Evolutionary conservation across 345 rosid species (phyloP), one percentile per base, ranked within the genome.

Genomic region (Eucalyptus globulus): DNA sequence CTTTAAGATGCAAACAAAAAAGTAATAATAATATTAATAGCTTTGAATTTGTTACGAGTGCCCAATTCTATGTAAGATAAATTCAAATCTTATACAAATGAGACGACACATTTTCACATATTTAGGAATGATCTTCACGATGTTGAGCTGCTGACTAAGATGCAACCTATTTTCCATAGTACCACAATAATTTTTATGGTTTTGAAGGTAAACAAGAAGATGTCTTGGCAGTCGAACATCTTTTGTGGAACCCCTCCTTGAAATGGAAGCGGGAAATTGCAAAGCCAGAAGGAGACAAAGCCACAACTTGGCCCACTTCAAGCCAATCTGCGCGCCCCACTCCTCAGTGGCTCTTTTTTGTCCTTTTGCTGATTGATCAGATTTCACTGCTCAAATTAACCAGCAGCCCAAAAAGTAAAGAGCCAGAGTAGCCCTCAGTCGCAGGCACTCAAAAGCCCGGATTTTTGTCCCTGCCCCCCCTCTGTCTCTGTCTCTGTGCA

Each of bases 31-130:
- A n/a, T 14, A 16, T n/a, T 3, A 8, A 15, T 65, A 8, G 4
- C 0, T 4, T n/a, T 65, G 0, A 3, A 8, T 65, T 65, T 65
- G 6, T n/a, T 3, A n/a, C 0, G 6, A n/a, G 6, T 0, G 0
- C 3, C 15, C 8, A 13, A 27, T 12, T 14, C 4, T 11, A 29
- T 0, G 29, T 27, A 13, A n/a, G 21, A 14, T 0, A 6, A n/a
- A 65, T 69, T 69, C 0, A 7, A 34, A 1, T 69, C 19, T 17
- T 72, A 6, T 34, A 11, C 1, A 2, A 12, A 62, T 6, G 34
- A 62, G 34, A 27, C 4, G 9, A 62, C 17, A 29, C 69, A 29
- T 27, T 13, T 62, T 62, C 69, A 29, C 8, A 29, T 62, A 56
- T 56, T 9, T 56, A 56, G 62, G 29, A 56, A 56, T 22, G 29